Percentiles rank a stretch among this genome's conserved stretches.
Evolutionary conservation across 176 grass and related monocot species (phyloP).

Genomic region (Rhynchospora pubera): DNA sequence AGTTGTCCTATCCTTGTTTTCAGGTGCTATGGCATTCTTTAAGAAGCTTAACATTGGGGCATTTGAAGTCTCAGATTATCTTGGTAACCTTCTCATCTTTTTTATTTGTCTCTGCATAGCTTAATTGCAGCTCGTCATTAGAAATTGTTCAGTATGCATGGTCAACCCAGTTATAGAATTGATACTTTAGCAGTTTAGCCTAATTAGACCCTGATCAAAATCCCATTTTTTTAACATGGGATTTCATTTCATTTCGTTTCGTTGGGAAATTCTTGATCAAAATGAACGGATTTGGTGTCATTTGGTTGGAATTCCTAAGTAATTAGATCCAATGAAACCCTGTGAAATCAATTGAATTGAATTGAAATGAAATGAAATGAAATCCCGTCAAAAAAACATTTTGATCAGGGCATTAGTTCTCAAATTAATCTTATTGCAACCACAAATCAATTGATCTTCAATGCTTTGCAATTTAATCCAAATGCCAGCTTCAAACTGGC

Average conservation of each 20-base stretch:
- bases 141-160: neutral
- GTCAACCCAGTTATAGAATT: too few species aligned
- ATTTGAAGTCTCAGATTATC: constrained; percentile 72
- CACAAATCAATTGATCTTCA: constrained; percentile 1
- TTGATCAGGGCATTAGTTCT: neutral
- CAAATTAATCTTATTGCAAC: neutral
- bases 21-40: constrained; percentile 83
- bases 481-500: constrained; percentile 6
- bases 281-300: too few species aligned
- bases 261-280: too few species aligned
- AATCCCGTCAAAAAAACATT: too few species aligned
- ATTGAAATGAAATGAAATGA: too few species aligned
- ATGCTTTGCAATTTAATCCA: neutral
- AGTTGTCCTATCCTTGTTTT: neutral
- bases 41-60: constrained; percentile 62
- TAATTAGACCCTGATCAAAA: too few species aligned
- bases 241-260: too few species aligned
- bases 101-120: neutral
- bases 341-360: too few species aligned
- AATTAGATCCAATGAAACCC: too few species aligned
- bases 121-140: neutral
- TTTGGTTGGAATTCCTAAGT: too few species aligned
- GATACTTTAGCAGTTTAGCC: too few species aligned
- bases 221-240: too few species aligned
- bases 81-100: constrained; percentile 41